Evolutionary conservation across 1,284 basidiomycete species (phyloP), one percentile per base, ranked within the genome.

Genomic region (Cerrena zonata): DNA sequence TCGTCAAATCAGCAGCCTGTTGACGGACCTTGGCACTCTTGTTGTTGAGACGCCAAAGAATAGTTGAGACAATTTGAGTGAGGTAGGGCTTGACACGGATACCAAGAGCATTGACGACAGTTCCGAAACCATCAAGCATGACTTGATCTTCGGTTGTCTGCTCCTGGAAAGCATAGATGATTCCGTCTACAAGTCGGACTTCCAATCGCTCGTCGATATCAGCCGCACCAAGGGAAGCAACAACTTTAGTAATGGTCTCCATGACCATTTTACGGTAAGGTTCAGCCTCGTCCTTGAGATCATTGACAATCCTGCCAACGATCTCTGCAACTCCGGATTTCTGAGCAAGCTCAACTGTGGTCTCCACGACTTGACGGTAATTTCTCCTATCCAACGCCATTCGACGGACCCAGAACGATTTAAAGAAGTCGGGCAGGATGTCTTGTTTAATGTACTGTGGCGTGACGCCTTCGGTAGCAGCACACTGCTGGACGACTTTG

Each of bases 251-350:
- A 61, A 99, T 97, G 0, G 96, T 98, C 74, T 99, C 96, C 95
- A 99, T 99, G 39, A 97, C 94, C 96, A 99, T 99, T 78, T 98
- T 98, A 58, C 95, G 79, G 76, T 95, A 98, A 4, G 94, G 93
- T 73, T 99, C 96, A 1, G 89, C 88, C 67, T 94, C 92, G 61
- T 95, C 92, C 75, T 99, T 99, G 56, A 99, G 76, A 65, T 96
- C 94, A 65, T 98, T 96, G 53, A 96, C 94, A 57, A 99, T 85
- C 54, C 94, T 78, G 1, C 91, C 90, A 15, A 98, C 91, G 50
- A 99, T 96, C 70, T 97, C 95, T 5, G 93, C 82, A 0, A 98
- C 94, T 19, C 96, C 96, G 0, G 93, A 79, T 72, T 99, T 99
- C 65, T 96, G 90, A 3, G 96, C 94, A 12, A 99, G 80, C 71